A percentile compares a stretch with the other conserved stretches of the same genome.
Evolutionary conservation across 176 grass and related monocot species (phyloP).

Genomic region (Zizania latifolia): DNA sequence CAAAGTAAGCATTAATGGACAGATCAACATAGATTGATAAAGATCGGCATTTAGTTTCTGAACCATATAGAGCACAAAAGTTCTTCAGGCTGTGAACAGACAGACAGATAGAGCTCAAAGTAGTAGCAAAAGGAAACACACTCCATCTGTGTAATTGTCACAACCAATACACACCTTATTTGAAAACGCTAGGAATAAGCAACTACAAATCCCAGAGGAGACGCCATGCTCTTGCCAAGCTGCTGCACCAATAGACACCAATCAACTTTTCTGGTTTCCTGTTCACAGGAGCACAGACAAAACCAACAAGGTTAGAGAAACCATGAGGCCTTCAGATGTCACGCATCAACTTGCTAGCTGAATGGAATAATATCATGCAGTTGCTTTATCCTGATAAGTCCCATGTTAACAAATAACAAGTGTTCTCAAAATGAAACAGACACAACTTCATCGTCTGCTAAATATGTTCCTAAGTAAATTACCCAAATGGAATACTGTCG

Average conservation of each 20-base stretch:
- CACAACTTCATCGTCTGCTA: not conserved
- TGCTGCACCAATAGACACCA: not conserved
- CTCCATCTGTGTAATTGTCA: slow-evolving; percentile 15
- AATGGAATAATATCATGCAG: not conserved
- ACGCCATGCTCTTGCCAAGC: slow-evolving; percentile 26
- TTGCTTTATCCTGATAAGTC: not conserved
- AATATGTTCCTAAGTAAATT: too few species aligned
- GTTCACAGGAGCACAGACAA: slow-evolving; percentile 5
- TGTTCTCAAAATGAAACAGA: not conserved
- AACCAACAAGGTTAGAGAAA: slow-evolving; percentile 9
- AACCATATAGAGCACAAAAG: slow-evolving; percentile 7
- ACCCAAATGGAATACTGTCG: not conserved
- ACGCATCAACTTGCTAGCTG: not conserved
- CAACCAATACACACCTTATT: slow-evolving; percentile 43
- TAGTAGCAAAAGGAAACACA: slow-evolving; percentile 14
- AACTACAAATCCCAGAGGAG: slow-evolving; percentile 28
- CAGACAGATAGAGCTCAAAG: not conserved
- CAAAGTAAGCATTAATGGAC: slow-evolving; percentile 2
- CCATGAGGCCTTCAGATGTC: not conserved
- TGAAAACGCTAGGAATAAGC: slow-evolving; percentile 21
- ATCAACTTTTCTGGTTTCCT: slow-evolving; percentile 46
- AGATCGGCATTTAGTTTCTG: slow-evolving; percentile 9
- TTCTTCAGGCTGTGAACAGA: slow-evolving; percentile 9
- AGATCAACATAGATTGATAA: not conserved
- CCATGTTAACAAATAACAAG: not conserved